These are phyloP conservation scores for Dendrocalamus latiflorus DNA, from an alignment of 202 grass and related monocot genomes.

Conservation along the genomic window DNA sequence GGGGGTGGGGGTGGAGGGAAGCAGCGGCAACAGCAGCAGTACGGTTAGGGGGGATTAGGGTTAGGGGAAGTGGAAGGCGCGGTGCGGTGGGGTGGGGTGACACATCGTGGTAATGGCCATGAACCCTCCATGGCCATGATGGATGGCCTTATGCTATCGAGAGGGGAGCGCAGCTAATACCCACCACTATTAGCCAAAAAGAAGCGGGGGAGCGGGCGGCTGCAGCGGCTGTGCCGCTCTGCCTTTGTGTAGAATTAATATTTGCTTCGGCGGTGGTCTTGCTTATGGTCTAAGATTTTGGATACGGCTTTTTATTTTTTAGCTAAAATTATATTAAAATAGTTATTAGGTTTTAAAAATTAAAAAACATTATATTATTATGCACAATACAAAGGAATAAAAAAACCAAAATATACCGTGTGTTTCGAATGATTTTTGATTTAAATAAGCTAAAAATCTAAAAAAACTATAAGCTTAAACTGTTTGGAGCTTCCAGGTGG, in stretches of 20 bases:
- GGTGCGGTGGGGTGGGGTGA: slow-evolving; percentile 27
- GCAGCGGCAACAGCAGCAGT: neutral
- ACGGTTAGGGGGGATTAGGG: neutral
- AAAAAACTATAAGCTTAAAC: too few species aligned
- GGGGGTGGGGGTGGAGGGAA: neutral
- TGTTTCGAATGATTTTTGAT: too few species aligned
- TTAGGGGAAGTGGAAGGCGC: slow-evolving; percentile 13
- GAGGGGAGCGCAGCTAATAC: neutral
- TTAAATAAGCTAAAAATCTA: too few species aligned
- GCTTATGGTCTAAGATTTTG: too few species aligned
- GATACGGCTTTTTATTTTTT: too few species aligned
- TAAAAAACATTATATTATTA: too few species aligned
- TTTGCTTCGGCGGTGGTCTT: too few species aligned
- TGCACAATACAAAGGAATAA: too few species aligned
- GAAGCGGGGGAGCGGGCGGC: neutral
- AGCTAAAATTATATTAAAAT: too few species aligned
- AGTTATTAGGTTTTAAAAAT: neutral
- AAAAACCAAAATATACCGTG: too few species aligned
- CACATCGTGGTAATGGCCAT: slow-evolving; percentile 51
- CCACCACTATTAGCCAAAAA: neutral
- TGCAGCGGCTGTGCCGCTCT: neutral
- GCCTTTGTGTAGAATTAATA: neutral
- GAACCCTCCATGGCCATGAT: neutral
- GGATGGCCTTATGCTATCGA: neutral
- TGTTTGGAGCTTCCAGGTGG: too few species aligned